Evolutionary conservation across 495 filamentous ascomycete species (phyloP).

Genomic region (Aspergillus homomorphus): DNA sequence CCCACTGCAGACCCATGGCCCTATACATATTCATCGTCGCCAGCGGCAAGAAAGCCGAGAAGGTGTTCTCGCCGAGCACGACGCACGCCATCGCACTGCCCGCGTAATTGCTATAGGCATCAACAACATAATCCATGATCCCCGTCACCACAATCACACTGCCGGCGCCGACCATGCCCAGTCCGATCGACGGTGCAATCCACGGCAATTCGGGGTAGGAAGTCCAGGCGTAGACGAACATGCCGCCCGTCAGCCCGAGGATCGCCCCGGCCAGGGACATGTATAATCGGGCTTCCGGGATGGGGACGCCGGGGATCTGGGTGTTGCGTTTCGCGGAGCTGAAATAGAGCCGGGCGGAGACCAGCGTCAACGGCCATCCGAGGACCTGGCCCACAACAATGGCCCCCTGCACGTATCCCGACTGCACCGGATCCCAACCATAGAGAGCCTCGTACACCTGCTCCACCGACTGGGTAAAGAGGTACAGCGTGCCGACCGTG

Average conservation of each 20-base stretch:
- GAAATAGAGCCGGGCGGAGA: slow-evolving; percentile 30
- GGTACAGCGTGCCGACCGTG: slow-evolving; percentile 48
- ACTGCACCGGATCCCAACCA: slow-evolving; percentile 29
- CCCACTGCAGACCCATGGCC: slow-evolving; percentile 43
- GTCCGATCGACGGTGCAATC: slow-evolving; percentile 24
- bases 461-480: slow-evolving; percentile 46
- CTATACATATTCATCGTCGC: slow-evolving; percentile 43
- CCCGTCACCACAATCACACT: slow-evolving; percentile 32
- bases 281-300: slow-evolving; percentile 39
- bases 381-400: slow-evolving; percentile 37
- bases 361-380: slow-evolving; percentile 26
- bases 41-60: slow-evolving; percentile 37
- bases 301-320: slow-evolving; percentile 30
- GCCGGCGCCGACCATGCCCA: slow-evolving; percentile 24
- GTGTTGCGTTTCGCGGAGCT: slow-evolving; percentile 31
- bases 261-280: slow-evolving; percentile 31
- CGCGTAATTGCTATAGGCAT: slow-evolving; percentile 34
- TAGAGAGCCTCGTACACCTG: slow-evolving; percentile 38
- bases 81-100: slow-evolving; percentile 36
- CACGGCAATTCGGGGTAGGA: slow-evolving; percentile 26
- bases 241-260: slow-evolving; percentile 34
- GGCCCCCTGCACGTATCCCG: slow-evolving; percentile 38
- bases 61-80: slow-evolving; percentile 36
- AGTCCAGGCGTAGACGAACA: slow-evolving; percentile 43
- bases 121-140: slow-evolving; percentile 32